Base-by-base conservation (phyloP, 1,139 yeast genomes). In the Candida gigantensis region DNA sequence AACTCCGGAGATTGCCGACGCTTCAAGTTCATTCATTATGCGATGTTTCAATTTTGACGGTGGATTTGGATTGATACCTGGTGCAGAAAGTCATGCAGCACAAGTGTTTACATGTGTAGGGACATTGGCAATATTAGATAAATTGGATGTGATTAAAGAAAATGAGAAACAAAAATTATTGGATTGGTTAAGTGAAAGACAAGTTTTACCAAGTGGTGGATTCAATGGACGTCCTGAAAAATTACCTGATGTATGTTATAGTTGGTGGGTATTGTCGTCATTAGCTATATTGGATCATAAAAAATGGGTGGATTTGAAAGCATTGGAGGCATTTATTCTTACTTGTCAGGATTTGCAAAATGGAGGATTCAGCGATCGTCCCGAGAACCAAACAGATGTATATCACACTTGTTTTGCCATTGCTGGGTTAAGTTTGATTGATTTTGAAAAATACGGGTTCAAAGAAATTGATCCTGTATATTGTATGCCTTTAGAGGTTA, bases 191-290 rank as follows among this genome's bases (percentile, higher is more conserved):
- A 77, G 92, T 50, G 97, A 92, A 56, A 68, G 99, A 38, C 99
- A 92, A 58, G 75, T 87, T n/a, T 50, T 58, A 25, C 81, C 81
- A 3, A 72, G 74, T 17, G 99, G 99, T 5, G 99, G 99, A 0
- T 69, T 92, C 37, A 92, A 92, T 55, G 99, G 99, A 0, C 75
- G 99, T 34, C 98, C 98, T 0, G 96, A 94, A 46, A 92, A 92
- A 57, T 65, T 90, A 17, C 97, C 97, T 0, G 99, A 92, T 59
- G 96, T 87, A 11, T 92, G 99, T 57, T 92, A 92, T 57, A 82
- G 94, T 53, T 94, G 97, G 97, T 92, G 98, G 98, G 96, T 89
- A 5, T 60, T 90, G 28, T 84, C 96, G 1, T 76, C 92, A 1
- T 63, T 92, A 35, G 76, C 86, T 0, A 83, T 90, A 36, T 65